These are phyloP conservation scores for Gyromitra esculenta DNA, from an alignment of 2,329 filamentous ascomycete species.

Conservation along the genomic window DNA sequence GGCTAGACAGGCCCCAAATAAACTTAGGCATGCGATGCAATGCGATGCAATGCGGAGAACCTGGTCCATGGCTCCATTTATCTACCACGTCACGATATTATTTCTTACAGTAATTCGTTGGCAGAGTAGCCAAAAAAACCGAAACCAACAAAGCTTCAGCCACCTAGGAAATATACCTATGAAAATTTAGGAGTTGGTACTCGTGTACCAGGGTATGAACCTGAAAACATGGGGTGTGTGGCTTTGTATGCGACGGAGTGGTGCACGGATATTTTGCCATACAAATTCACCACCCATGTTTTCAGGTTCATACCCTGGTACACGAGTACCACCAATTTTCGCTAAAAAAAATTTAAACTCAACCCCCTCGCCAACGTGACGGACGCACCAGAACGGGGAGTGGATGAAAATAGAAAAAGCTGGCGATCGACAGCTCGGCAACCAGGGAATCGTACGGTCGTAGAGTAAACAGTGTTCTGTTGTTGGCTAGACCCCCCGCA, in stretches of 20 bases:
- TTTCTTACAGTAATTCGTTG: background rate
- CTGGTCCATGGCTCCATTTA: background rate
- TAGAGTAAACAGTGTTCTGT: constrained; percentile 33
- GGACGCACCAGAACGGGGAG: background rate
- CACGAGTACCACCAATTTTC: constrained; percentile 8
- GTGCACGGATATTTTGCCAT: no score
- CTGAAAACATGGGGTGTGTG: no score
- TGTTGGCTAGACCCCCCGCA: constrained; percentile 27
- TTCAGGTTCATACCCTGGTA: no score
- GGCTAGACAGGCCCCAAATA: constrained; percentile 14
- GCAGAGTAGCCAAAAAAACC: constrained; percentile 9
- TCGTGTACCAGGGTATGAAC: no score
- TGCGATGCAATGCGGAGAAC: constrained; percentile 19
- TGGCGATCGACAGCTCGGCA: constrained; percentile 3
- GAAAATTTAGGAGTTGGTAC: background rate
- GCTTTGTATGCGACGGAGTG: no score
- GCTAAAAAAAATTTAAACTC: constrained; percentile 22
- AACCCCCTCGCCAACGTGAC: background rate
- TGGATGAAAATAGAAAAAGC: constrained; percentile 23
- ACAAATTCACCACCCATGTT: no score
- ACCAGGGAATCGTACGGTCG: constrained; percentile 1
- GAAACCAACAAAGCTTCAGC: background rate
- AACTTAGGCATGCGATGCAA: background rate
- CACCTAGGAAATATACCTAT: background rate
- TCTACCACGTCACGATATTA: background rate